phyloP scores from a whole-genome alignment of 805 yeast species.

The Schwanniomyces polymorphus region DNA sequence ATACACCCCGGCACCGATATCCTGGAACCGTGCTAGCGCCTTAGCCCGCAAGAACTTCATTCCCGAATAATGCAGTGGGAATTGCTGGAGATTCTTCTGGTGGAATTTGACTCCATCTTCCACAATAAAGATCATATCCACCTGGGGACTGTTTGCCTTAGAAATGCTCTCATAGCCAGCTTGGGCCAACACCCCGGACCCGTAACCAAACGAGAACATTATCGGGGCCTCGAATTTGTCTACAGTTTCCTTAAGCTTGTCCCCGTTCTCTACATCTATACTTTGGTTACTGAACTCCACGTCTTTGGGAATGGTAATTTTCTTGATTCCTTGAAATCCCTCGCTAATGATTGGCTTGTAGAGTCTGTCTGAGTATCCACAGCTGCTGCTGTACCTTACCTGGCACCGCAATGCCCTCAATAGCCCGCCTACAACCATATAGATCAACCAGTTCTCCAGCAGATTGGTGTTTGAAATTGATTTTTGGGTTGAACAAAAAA shows the following conservation, averaged over 20 bases:
- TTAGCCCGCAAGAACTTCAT: conserved; percentile 54
- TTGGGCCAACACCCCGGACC: conserved; percentile 90
- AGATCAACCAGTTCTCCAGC: not conserved
- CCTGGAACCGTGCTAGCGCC: conserved; percentile 55
- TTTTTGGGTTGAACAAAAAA: not conserved
- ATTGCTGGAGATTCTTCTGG: conserved; percentile 60
- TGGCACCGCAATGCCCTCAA: not conserved
- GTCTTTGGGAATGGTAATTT: conserved; percentile 44
- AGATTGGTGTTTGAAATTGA: not conserved
- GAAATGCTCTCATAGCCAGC: conserved; percentile 28
- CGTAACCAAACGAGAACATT: conserved; percentile 86
- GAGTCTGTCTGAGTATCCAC: conserved; percentile 24
- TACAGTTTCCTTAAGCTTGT: conserved; percentile 48
- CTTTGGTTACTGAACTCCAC: conserved; percentile 59
- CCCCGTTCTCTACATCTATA: conserved; percentile 39
- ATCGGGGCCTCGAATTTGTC: conserved; percentile 70
- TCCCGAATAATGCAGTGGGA: conserved; percentile 77
- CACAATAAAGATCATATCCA: conserved; percentile 84
- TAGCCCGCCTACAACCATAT: not conserved
- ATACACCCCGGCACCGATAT: conserved; percentile 85
- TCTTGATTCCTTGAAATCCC: conserved; percentile 22
- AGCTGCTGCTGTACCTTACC: conserved; percentile 5
- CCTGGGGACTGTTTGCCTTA: conserved; percentile 45
- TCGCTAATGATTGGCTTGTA: conserved; percentile 25
- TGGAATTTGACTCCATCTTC: conserved; percentile 78